Evolutionary conservation across 352 stramenopile species (phyloP).

Genomic region (Globisporangium viniferum): DNA sequence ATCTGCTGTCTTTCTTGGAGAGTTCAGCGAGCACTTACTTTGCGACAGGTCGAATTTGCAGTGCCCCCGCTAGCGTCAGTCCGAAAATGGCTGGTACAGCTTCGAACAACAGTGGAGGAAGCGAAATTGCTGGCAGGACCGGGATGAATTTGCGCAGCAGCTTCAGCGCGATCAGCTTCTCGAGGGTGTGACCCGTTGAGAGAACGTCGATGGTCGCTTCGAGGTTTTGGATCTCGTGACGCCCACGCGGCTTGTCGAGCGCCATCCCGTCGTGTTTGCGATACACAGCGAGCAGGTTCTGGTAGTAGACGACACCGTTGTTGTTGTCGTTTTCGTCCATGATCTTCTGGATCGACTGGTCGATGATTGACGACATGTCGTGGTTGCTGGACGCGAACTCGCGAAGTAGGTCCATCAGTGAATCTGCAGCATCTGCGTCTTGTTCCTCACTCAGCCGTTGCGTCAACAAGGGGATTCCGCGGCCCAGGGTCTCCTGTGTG

Average conservation of each 20-base stretch:
- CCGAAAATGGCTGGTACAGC: not conserved
- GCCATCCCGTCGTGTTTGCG: not conserved
- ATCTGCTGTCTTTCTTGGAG: not conserved
- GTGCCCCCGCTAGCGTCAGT: not conserved
- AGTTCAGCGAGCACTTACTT: not conserved
- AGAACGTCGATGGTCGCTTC: not conserved
- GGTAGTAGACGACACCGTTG: not conserved
- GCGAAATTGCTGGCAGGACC: no score
- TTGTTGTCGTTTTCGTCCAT: not conserved
- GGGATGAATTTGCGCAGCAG: not conserved
- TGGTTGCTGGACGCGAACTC: not conserved
- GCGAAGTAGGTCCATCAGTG: not conserved
- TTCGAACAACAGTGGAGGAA: not conserved
- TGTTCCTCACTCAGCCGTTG: slow-evolving; percentile 2
- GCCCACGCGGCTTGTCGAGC: not conserved
- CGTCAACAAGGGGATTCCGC: not conserved
- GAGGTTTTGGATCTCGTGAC: not conserved
- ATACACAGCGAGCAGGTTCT: slow-evolving; percentile 6
- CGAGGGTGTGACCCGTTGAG: not conserved
- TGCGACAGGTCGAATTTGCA: not conserved
- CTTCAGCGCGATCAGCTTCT: slow-evolving; percentile 1
- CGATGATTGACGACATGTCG: not conserved
- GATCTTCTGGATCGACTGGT: not conserved
- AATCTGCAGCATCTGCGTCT: not conserved
- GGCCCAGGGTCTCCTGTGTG: not conserved